Base-by-base conservation (phyloP, 495 filamentous ascomycete species). In the Barbatosphaeria neglecta region DNA sequence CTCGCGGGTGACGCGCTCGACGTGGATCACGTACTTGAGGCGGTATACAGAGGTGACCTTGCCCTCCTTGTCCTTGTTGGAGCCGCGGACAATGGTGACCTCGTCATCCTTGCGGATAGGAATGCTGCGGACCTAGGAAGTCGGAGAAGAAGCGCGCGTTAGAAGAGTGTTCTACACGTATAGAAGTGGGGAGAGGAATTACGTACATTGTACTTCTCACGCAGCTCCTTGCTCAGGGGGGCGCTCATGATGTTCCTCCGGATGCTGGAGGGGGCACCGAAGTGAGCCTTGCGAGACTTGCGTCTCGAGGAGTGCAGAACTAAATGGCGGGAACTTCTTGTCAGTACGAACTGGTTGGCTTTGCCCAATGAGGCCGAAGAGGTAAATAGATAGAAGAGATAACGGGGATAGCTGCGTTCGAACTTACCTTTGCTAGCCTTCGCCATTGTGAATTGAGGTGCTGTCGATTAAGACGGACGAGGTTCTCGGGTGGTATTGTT, bases 81-180 rank as follows among this genome's bases (percentile, higher is more conserved):
- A 67, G 56, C 92, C 92, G 46, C 92, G 88, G 57, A 84, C 78
- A 60, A 99, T 81, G 60, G 71, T 68, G 58, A 97, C 88, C 72
- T 95, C 87, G 72, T 99, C 92, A 69, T 95, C 90, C 72, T 93
- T 93, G 76, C 92, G 88, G 78, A 98, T 79, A 62, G 92, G 92
- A 64, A 98, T 94, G 60, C 84, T 84, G 72, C 89, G 90, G 68
- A 95, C 88, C 87, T 95, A 58, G 39, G 24, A 16, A 13, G 15
- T 3, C 25, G 27, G 20, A n/a, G n/a, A n/a, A n/a, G n/a, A n/a
- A n/a, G n/a, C n/a, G n/a, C n/a, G 19, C 17, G 46, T 57, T 53
- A 55, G 49, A 45, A 37, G 17, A 25, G 28, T 44, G 25, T 10
- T 33, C 33, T 49, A 45, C 0, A 17, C 7, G 39, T 38, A 37